phyloP scores from a whole-genome alignment of 495 filamentous ascomycete species.

The Halenospora varia region DNA sequence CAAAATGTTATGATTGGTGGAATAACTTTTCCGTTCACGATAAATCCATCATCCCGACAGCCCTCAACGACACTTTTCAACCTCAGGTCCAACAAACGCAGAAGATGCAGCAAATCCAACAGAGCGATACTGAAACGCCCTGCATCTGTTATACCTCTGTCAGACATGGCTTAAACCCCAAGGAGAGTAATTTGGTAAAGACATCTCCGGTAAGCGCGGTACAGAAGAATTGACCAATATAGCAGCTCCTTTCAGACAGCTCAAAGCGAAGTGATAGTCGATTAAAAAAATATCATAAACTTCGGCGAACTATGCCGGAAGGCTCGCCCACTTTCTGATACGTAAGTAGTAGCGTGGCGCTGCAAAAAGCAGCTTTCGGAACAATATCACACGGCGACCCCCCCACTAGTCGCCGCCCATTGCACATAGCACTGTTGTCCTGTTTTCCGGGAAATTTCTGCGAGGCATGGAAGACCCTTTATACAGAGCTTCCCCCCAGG shows the following conservation, averaged over 20 bases:
- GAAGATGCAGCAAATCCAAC: neutral
- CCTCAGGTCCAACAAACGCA: conserved; percentile 8
- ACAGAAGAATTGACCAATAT: neutral
- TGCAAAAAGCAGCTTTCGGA: neutral
- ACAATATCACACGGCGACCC: neutral
- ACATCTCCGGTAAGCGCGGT: neutral
- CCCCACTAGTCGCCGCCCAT: neutral
- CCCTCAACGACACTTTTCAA: conserved; percentile 6
- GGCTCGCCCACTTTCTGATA: neutral
- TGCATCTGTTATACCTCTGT: neutral
- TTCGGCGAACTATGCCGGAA: neutral
- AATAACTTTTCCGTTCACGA: conserved; percentile 16
- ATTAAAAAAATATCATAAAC: neutral
- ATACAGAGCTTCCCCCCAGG: conserved; percentile 10
- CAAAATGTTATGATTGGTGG: conserved; percentile 13
- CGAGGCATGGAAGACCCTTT: conserved; percentile 9
- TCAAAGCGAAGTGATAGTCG: neutral
- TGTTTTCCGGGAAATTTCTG: neutral
- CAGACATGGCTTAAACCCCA: neutral
- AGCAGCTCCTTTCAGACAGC: neutral
- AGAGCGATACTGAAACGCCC: neutral
- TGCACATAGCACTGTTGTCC: neutral
- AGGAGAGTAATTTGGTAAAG: conserved; percentile 12
- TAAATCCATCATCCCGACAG: too few relatives aligned
- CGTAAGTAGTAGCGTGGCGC: neutral